phyloP scores from a whole-genome alignment of 2,329 filamentous ascomycete genomes.

The Paradendryphiella salina region DNA sequence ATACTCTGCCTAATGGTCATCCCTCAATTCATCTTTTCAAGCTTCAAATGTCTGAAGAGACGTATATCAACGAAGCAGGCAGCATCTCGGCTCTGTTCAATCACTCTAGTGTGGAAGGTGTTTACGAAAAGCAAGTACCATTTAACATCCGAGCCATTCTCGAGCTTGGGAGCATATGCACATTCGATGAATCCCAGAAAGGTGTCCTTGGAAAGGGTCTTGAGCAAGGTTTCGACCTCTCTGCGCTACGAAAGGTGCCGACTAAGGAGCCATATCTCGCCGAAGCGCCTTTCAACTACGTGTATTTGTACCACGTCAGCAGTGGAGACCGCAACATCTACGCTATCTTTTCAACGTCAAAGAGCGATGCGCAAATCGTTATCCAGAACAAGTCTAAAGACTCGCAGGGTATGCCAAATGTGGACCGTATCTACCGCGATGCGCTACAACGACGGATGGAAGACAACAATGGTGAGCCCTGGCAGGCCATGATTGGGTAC shows the following conservation, averaged over 20 bases:
- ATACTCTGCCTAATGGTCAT: constrained; percentile 93
- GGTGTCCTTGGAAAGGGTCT: constrained; percentile 91
- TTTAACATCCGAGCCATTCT: constrained; percentile 84
- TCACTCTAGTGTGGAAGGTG: constrained; percentile 91
- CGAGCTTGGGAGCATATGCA: constrained; percentile 86
- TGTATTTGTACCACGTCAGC: constrained; percentile 91
- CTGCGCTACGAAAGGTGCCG: constrained; percentile 69
- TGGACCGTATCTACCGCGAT: constrained; percentile 85
- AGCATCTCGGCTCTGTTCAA: constrained; percentile 84
- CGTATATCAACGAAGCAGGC: constrained; percentile 81
- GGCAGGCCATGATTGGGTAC: constrained; percentile 83
- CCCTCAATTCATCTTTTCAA: constrained; percentile 93
- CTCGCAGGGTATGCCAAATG: constrained; percentile 82
- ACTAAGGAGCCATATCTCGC: constrained; percentile 75
- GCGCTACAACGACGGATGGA: constrained; percentile 67
- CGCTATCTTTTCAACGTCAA: constrained; percentile 84
- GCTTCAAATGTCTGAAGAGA: constrained; percentile 83
- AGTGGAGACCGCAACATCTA: constrained; percentile 92
- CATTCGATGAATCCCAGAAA: constrained; percentile 86
- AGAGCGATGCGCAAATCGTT: constrained; percentile 78
- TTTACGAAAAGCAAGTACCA: constrained; percentile 93
- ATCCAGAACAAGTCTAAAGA: constrained; percentile 85
- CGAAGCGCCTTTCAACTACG: constrained; percentile 73
- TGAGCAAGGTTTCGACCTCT: constrained; percentile 90
- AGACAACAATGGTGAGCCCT: constrained; percentile 69